Evolutionary conservation across 1,139 yeast species (phyloP), one percentile per base, ranked within the genome.

Genomic region (Geotrichum reessii): DNA sequence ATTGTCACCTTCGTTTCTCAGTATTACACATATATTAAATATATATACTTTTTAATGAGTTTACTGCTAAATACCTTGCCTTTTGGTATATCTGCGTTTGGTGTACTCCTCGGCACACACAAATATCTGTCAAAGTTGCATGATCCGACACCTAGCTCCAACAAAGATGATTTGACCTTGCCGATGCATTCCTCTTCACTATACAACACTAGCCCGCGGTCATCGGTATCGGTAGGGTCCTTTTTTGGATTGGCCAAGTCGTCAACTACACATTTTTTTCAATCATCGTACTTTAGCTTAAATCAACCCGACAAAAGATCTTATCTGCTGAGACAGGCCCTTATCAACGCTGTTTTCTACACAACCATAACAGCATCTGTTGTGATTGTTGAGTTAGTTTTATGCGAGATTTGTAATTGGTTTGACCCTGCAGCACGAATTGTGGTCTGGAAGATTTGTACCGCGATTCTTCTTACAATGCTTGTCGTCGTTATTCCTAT

Each of bases 401-500:
- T 76, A 47, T 75, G 78, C 62, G 78, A 75, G 60, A 73, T 76
- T 19, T 67, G 71, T 53, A 71, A 71, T 60, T 68, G 74, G 70
- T 64, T 71, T 17, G 62, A 64, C 40, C 62, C 69, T 11, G 63
- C 59, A 12, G 63, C 67, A 9, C 64, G 76, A 11, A 61, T 64
- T 6, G 28, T 63, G 7, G 67, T 73, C 19, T 76, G 79, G 79
- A 64, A 64, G 47, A 52, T 66, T 33, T 61, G 70, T n/a, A 72
- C 74, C 1, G 63, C 67, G 1, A 57, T 62, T 6, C 63, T 75
- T 42, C 62, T 75, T 27, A 61, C 64, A 1, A 62, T 72, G 62
- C 67, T 75, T 48, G 72, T 71, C 9, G 63, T 73, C 44, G 66
- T 71, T 8, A 64, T 73, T 27, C 79, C 79, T 1, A 58, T 69